A percentile compares a stretch with the other conserved stretches of the same genome.
Conservation (phyloP, 257 asterid species). For the Fraxinus quadrangulata region DNA sequence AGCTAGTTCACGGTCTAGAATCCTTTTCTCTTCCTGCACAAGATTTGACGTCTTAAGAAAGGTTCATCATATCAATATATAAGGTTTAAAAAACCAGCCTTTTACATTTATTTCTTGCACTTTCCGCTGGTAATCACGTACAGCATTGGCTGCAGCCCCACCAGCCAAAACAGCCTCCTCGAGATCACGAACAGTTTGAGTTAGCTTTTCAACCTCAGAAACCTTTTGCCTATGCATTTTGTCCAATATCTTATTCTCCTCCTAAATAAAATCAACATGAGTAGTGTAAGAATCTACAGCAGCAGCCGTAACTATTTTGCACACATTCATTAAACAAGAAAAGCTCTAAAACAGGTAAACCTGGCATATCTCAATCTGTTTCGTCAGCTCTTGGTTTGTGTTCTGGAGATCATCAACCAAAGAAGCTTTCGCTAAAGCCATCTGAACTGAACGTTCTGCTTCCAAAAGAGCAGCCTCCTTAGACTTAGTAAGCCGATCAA, state of each 20-base stretch:
- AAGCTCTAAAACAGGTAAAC: conserved; percentile 41
- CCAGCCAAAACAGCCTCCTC: conserved; percentile 97
- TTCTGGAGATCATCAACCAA: conserved; percentile 89
- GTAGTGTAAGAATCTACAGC: conserved; percentile 27
- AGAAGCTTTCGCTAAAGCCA: conserved; percentile 89
- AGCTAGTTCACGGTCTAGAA: conserved; percentile 87
- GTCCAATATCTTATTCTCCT: conserved; percentile 87
- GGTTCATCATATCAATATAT: conserved; percentile 5
- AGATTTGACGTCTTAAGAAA: conserved; percentile 30
- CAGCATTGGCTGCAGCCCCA: conserved; percentile 94
- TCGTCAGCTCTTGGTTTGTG: conserved; percentile 80
- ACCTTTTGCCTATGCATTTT: conserved; percentile 88
- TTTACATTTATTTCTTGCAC: conserved; percentile 79
- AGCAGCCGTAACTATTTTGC: conserved; percentile 9
- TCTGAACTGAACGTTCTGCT: conserved; percentile 77
- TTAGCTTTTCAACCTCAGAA: conserved; percentile 84
- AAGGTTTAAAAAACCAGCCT: conserved; percentile 4
- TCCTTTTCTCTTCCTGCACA: conserved; percentile 83
- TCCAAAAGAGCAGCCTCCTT: conserved; percentile 94
- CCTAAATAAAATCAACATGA: conserved; percentile 46
- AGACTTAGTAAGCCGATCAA: conserved; percentile 86
- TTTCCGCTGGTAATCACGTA: conserved; percentile 80
- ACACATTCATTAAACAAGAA: conserved; percentile 16
- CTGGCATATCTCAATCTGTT: conserved; percentile 94
- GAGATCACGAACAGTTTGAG: conserved; percentile 78